A percentile compares a stretch with the other conserved stretches of the same genome.
Evolutionary conservation across 345 rosid species (phyloP).

Genomic region (Aethionema arabicum): DNA sequence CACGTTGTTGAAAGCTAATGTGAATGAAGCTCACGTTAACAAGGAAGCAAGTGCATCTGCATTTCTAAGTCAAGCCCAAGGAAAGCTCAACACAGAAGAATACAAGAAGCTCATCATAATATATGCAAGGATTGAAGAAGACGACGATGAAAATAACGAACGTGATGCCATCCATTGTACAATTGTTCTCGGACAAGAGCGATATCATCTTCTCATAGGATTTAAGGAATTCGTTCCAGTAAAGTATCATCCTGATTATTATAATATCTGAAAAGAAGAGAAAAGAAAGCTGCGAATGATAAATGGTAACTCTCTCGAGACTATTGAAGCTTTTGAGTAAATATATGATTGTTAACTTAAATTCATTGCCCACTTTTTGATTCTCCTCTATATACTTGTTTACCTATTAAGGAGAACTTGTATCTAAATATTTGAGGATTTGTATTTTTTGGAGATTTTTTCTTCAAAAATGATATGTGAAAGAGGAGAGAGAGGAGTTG

Average conservation of each 20-base stretch:
- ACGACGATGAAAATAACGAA: constrained; percentile 59
- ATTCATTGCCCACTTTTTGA: not conserved
- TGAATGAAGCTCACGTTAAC: constrained; percentile 37
- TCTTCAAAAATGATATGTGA: too few relatives aligned
- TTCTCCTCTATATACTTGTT: too few relatives aligned
- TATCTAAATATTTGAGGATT: too few relatives aligned
- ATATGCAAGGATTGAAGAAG: constrained; percentile 82
- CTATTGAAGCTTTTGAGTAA: too few relatives aligned
- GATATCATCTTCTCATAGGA: constrained; percentile 68
- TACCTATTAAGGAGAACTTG: too few relatives aligned
- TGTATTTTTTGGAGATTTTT: too few relatives aligned
- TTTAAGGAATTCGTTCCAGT: constrained; percentile 83
- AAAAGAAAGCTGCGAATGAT: constrained; percentile 32
- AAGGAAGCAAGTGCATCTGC: constrained; percentile 70
- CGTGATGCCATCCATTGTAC: too few relatives aligned
- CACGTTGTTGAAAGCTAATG: constrained; percentile 33
- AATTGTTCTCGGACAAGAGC: constrained; percentile 65
- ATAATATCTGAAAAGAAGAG: constrained; percentile 51
- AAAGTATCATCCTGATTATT: constrained; percentile 58
- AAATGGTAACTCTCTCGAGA: too few relatives aligned
- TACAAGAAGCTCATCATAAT: constrained; percentile 79
- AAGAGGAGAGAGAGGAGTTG: too few relatives aligned
- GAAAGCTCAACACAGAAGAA: constrained; percentile 68
- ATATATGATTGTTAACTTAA: not conserved
- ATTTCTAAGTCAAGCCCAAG: constrained; percentile 72